These are phyloP conservation scores for Suillus ampliporus DNA, from an alignment of 768 basidiomycete genomes.

Conservation along the genomic window DNA sequence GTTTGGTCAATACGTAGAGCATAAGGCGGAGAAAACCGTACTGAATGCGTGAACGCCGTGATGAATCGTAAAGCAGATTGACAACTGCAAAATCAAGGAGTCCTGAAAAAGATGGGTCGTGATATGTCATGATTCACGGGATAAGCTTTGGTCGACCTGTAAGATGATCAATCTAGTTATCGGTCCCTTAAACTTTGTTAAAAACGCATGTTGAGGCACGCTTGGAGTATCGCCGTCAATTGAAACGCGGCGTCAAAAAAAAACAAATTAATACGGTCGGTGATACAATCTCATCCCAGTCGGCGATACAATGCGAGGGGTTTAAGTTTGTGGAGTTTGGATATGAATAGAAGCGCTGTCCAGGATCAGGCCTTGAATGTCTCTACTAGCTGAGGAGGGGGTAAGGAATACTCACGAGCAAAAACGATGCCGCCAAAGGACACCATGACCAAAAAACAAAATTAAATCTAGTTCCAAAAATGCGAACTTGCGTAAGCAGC, in stretches of 20 bases:
- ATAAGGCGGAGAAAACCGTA: background rate
- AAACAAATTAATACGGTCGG: background rate
- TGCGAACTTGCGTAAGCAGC: too few species aligned
- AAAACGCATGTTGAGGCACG: background rate
- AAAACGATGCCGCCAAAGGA: too few species aligned
- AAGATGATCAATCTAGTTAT: conserved; percentile 1
- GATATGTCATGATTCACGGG: background rate
- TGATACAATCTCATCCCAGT: background rate
- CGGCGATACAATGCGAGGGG: background rate
- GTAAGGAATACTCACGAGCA: too few species aligned
- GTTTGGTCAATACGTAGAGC: background rate
- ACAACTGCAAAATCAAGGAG: background rate
- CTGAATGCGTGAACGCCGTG: background rate
- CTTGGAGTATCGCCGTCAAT: background rate
- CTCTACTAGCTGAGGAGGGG: too few species aligned
- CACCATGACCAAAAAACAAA: too few species aligned
- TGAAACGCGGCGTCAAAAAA: background rate
- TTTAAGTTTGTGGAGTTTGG: background rate
- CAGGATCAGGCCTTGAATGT: too few species aligned
- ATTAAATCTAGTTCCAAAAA: too few species aligned
- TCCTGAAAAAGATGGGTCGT: too few species aligned
- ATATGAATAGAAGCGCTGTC: background rate
- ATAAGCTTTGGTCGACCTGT: background rate
- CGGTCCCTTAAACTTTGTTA: background rate
- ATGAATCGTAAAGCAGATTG: background rate